Base-by-base conservation (phyloP, 306 rosid genomes). In the Acacia acuminata region DNA sequence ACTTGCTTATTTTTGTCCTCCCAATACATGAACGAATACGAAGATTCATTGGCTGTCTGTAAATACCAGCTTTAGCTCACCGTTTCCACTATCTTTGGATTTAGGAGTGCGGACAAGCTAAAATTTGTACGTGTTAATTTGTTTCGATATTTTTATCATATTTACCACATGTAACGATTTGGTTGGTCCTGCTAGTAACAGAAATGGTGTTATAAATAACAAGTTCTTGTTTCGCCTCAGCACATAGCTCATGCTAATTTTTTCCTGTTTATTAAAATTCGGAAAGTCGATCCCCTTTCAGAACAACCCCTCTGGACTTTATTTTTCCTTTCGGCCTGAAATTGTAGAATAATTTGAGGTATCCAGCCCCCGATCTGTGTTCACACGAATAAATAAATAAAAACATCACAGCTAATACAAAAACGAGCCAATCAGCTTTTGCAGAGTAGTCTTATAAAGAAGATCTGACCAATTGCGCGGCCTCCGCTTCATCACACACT, bases 401-500 rank as follows among this genome's bases (percentile, higher is more conserved):
- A 15, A 15, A 32, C 44, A 27, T 79, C 89, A 56, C 58, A 66
- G 3, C 22, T 12, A 10, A 12, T 9, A 48, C 2, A 48, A 2
- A 75, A 55, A 61, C 17, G 22, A 45, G 40, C 53, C 79, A 22
- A 58, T 7, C 55, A 3, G 56, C 40, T 2, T 55, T 3, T 8
- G 25, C 25, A 19, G 22, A 15, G 8, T 8, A 25, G 71, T n/a
- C 20, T 69, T 73, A 67, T 68, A 61, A 87, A 87, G 65, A 10
- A 63, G 82, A 84, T 78, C 78, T 76, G 42, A 68, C 86, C 76
- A 76, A 65, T 12, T 71, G 7, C 66, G 8, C 16, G 5, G 25
- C 13, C 68, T 5, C 11, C 4, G 0, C 10, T 30, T 22, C 56
- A 61, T 76, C 80, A 4, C 73, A 27, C 47, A 30, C 27, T 19